Evolutionary conservation across 2,329 filamentous ascomycete species (phyloP), one percentile per base, ranked within the genome.

Genomic region (Venturia aucupariae): DNA sequence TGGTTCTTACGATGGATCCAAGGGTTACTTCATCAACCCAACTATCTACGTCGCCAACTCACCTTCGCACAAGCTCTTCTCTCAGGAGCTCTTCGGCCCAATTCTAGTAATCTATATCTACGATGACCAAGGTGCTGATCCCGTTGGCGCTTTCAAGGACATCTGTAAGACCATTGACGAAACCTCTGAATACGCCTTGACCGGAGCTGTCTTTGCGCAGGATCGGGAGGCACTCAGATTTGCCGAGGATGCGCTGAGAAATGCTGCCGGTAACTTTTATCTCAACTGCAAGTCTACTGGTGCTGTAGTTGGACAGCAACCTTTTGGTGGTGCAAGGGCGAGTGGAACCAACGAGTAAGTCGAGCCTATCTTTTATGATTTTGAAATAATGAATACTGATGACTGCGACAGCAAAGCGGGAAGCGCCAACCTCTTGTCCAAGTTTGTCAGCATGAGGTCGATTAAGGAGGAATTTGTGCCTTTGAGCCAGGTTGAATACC

Each of bases 201-300:
- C 90, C 0, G 90, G 90, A 13, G 83, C 88, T 65, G 80, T 93
- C 64, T 93, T 93, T 74, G 88, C 90, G 11, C 76, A 81, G 64
- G 88, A 92, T 75, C 80, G 90, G 48, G 76, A 81, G 59, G 86
- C 82, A 17, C 78, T 92, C 66, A 82, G 86, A 30, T 81, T 81
- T 64, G 90, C 89, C 0, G 89, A 92, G 75, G 84, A 91, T 69
- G 82, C 81, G 66, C 80, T 93, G 63, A 81, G 88, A 68, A 86
- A 92, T 72, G 79, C 87, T 0, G 89, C 90, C 0, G 90, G 90
- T 51, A 93, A 93, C 79, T 92, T 92, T 74, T 93, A 93, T 78
- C 82, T 93, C 77, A 93, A 92, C 79, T 89, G 87, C 80, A 92
- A 92, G 83, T 87, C 79, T 66, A 84, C 82, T 2, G 82, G 79